Evolutionary conservation across 371 early-diverging fungal genomes (phyloP), one percentile per base, ranked within the genome.

Genomic region (Zancudomyces culisetae): DNA sequence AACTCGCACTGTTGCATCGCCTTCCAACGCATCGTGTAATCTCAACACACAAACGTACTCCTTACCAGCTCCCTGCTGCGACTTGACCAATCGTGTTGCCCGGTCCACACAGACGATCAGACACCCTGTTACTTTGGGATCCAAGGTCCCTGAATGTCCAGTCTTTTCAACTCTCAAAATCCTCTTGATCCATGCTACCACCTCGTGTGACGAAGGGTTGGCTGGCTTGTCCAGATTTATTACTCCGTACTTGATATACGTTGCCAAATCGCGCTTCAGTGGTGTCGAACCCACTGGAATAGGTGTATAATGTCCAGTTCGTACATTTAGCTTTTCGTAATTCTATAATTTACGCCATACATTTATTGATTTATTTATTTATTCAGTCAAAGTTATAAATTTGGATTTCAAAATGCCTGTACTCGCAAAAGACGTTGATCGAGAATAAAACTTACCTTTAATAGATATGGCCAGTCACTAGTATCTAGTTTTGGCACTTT

Each of bases 191-290:
- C 99, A 99, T 49, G 99, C 98, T 43, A 99, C 99, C 43, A 99
- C 98, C 76, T 99, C 99, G 78, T 99, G 99, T 40, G 98, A 98
- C 40, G 96, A 95, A 49, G 99, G 99, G 76, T 98, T 98, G 47
- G 96, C 82, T 49, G 98, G 98, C 80, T 99, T 98, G 72, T 93
- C 90, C 50, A 96, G 76, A 74, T 98, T 95, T 69, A 99, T 94
- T 49, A 95, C 84, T 66, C 99, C 99, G 75, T 98, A 69, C 43
- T 60, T 78, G 63, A 96, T 73, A 62, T 96, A 97, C 56, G 90
- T 85, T 39, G 79, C 64, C 54, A 99, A 74, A 53, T 84, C 82
- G 64, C 99, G 87, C 71, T 89, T 90, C 62, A 90, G 73, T 28
- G 99, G 99, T 55, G 92, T 83, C 63, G 81, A 86, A 53, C 99